These are phyloP conservation scores for Metroxylon sagu DNA, from an alignment of 176 grass and related monocot genomes.

Conservation along the genomic window DNA sequence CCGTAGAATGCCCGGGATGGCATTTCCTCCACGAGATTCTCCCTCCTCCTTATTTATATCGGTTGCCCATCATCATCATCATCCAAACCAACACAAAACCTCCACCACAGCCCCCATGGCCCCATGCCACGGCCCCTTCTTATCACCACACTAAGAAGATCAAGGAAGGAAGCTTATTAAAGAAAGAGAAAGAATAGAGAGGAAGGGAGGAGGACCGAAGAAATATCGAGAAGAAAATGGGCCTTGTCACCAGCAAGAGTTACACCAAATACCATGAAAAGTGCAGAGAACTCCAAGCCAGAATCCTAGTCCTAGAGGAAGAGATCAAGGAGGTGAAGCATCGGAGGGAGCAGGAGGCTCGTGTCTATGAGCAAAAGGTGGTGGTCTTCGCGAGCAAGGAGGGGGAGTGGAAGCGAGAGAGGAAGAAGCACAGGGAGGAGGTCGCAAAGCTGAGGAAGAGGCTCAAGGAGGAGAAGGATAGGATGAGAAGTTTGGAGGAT, in stretches of 20 bases:
- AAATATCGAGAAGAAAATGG: conserved; percentile 11
- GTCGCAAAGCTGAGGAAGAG: conserved; percentile 5
- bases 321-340: conserved; percentile 28
- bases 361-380: conserved; percentile 13
- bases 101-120: too few relatives aligned
- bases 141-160: too few relatives aligned
- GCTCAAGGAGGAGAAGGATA: conserved; percentile 24
- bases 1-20: too few relatives aligned
- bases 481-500: conserved; percentile 12
- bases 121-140: too few relatives aligned
- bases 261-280: conserved; percentile 3
- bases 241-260: conserved; percentile 25
- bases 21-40: too few relatives aligned
- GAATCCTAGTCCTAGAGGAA: conserved; percentile 19
- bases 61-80: too few relatives aligned
- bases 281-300: conserved; percentile 9
- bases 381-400: conserved; percentile 26
- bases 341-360: conserved; percentile 15
- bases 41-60: too few relatives aligned
- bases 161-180: too few relatives aligned
- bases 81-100: too few relatives aligned
- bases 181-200: too few relatives aligned
- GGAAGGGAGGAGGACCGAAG: background rate
- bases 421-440: conserved; percentile 28
- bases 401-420: conserved; percentile 32